A percentile compares a stretch with the other conserved stretches of the same genome.
Conservation (phyloP, 2,329 filamentous ascomycete genomes). For the Exophiala dermatitidis region DNA sequence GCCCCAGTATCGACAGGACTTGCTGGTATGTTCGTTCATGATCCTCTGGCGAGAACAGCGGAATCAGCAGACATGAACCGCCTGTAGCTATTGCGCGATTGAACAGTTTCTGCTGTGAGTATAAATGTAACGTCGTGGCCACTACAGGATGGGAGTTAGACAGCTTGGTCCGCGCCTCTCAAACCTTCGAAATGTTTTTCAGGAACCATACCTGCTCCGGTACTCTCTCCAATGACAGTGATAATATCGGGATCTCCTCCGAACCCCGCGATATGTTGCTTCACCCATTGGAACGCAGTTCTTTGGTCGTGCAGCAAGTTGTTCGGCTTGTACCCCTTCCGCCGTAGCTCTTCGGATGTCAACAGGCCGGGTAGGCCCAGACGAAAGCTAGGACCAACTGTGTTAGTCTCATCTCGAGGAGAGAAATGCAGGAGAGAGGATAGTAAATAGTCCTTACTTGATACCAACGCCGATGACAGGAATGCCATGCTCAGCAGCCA, state of each 20-base stretch:
- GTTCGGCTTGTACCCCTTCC: constrained; percentile 41
- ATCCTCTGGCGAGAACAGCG: constrained; percentile 33
- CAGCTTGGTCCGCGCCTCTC: background rate
- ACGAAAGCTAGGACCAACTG: constrained; percentile 39
- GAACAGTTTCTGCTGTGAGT: constrained; percentile 37
- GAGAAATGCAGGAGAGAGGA: background rate
- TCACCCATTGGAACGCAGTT: constrained; percentile 37
- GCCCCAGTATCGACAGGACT: constrained; percentile 36
- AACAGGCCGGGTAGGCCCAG: constrained; percentile 41
- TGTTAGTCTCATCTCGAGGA: background rate
- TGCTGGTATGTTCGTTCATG: constrained; percentile 40
- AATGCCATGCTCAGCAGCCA: constrained; percentile 38
- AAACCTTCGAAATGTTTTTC: background rate
- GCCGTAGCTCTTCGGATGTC: constrained; percentile 43
- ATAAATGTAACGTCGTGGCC: constrained; percentile 32
- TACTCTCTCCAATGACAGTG: constrained; percentile 42
- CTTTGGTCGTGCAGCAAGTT: constrained; percentile 39
- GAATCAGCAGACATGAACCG: constrained; percentile 40
- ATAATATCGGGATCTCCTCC: constrained; percentile 38
- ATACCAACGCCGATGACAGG: constrained; percentile 44
- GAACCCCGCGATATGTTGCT: constrained; percentile 37
- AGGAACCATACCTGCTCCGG: constrained; percentile 39
- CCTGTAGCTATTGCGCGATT: constrained; percentile 38
- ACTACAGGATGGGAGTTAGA: constrained; percentile 20
- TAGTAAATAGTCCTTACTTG: constrained; percentile 34